phyloP scores from a whole-genome alignment of 2,329 filamentous ascomycete genomes.

The Polychaeton citri region DNA sequence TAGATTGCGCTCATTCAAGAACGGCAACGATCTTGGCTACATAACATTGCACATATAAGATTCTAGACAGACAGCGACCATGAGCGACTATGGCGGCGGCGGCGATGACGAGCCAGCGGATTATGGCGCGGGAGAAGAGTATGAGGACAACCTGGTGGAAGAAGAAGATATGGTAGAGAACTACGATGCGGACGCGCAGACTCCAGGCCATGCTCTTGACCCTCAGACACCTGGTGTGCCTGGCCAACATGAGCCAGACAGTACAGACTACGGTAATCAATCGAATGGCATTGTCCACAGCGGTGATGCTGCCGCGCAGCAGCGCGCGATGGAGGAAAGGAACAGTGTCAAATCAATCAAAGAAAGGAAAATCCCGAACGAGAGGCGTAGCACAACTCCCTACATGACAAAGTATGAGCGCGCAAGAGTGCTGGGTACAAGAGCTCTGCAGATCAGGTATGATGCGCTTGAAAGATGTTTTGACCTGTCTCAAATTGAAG shows the following conservation, averaged over 20 bases:
- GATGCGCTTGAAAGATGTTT: too few species aligned
- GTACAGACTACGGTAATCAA: conserved; percentile 12
- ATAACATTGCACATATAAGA: too few species aligned
- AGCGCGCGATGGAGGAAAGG: conserved; percentile 25
- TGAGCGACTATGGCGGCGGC: conserved; percentile 20
- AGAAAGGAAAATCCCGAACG: conserved; percentile 81
- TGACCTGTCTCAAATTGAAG: not conserved
- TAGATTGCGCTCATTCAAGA: too few species aligned
- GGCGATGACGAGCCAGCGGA: conserved; percentile 11
- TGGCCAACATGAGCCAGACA: conserved; percentile 31
- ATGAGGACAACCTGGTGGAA: conserved; percentile 25
- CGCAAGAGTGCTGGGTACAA: conserved; percentile 81
- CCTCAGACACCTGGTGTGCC: not conserved
- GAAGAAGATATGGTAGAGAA: conserved; percentile 43
- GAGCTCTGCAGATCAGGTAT: conserved; percentile 90
- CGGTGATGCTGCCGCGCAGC: conserved; percentile 40
- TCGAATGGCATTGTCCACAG: conserved; percentile 30
- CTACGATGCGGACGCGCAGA: conserved; percentile 30
- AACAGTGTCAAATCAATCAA: conserved; percentile 46
- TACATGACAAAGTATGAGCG: conserved; percentile 99
- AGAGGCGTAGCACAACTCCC: conserved; percentile 80
- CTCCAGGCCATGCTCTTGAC: not conserved
- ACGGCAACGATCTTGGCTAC: too few species aligned
- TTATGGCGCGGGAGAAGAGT: conserved; percentile 13
- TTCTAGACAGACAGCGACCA: too few species aligned